Conservation (phyloP, 805 yeast species). For the Komagataella phaffii region DNA sequence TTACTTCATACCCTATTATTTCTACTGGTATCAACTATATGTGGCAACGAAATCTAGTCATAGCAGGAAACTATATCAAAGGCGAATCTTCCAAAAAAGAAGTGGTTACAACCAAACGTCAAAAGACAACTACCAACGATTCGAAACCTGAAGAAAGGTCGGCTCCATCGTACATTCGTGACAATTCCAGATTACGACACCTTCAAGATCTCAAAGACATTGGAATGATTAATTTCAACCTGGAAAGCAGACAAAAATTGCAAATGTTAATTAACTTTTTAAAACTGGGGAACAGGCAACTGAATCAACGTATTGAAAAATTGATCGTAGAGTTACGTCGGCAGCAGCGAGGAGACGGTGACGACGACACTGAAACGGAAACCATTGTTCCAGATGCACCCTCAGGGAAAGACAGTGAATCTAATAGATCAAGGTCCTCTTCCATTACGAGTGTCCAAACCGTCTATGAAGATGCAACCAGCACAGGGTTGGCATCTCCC, state of each 20-base stretch:
- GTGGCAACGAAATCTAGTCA: conserved; percentile 19
- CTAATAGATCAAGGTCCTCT: conserved; percentile 1
- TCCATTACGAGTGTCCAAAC: conserved; percentile 8
- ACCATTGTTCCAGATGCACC: background rate
- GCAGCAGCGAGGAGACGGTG: conserved; percentile 8
- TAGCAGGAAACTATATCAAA: conserved; percentile 13
- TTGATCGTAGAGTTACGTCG: conserved; percentile 21
- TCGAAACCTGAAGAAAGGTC: background rate
- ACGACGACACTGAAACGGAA: conserved; percentile 2
- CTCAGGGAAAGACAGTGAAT: conserved; percentile 1
- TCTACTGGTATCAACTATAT: conserved; percentile 21
- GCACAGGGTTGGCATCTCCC: conserved; percentile 2
- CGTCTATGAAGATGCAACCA: conserved; percentile 4
- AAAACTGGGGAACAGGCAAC: conserved; percentile 67
- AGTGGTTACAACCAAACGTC: background rate
- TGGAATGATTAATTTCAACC: conserved; percentile 19
- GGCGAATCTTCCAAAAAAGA: background rate
- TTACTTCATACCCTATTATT: conserved; percentile 21
- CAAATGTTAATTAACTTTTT: conserved; percentile 71
- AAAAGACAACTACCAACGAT: conserved; percentile 8
- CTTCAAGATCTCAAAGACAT: conserved; percentile 14
- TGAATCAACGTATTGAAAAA: conserved; percentile 50
- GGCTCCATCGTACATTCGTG: background rate
- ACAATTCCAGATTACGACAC: background rate
- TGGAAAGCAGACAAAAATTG: conserved; percentile 63